These are phyloP conservation scores for Paracoccidioides brasiliensis DNA, from an alignment of 2,329 filamentous ascomycete genomes.

Conservation along the genomic window DNA sequence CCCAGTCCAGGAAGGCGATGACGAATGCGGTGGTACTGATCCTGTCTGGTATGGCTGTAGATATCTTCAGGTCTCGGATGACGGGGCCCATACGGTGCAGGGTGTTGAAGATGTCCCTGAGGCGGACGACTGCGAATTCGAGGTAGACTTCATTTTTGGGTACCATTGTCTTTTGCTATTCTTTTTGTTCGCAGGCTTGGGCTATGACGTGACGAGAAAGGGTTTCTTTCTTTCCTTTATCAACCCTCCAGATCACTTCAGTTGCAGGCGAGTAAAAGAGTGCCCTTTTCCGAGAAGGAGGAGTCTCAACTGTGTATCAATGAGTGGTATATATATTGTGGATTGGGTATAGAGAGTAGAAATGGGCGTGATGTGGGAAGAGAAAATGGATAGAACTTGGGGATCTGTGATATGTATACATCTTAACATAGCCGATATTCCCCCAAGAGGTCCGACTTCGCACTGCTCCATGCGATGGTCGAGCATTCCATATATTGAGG, in stretches of 20 bases:
- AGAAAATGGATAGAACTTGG: not conserved
- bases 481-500: too few species aligned
- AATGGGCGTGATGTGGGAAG: not conserved
- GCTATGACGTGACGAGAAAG: not conserved
- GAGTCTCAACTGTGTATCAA: not conserved
- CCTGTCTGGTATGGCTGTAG: constrained; percentile 6
- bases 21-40: constrained; percentile 2
- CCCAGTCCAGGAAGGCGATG: not conserved
- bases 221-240: not conserved
- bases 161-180: not conserved
- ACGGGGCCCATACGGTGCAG: not conserved
- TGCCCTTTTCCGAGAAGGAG: not conserved
- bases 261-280: too few species aligned
- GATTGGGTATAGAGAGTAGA: not conserved
- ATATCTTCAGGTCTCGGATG: constrained; percentile 7
- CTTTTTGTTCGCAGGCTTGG: too few species aligned
- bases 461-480: too few species aligned
- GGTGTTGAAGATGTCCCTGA: not conserved
- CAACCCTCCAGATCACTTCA: too few species aligned
- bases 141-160: not conserved
- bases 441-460: too few species aligned
- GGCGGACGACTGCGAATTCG: not conserved
- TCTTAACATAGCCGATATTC: too few species aligned
- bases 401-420: not conserved
- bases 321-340: not conserved